Percentiles rank a stretch among this genome's conserved stretches.
Conservation (phyloP, 495 filamentous ascomycete genomes). For the Talaromyces nanjingensis region DNA sequence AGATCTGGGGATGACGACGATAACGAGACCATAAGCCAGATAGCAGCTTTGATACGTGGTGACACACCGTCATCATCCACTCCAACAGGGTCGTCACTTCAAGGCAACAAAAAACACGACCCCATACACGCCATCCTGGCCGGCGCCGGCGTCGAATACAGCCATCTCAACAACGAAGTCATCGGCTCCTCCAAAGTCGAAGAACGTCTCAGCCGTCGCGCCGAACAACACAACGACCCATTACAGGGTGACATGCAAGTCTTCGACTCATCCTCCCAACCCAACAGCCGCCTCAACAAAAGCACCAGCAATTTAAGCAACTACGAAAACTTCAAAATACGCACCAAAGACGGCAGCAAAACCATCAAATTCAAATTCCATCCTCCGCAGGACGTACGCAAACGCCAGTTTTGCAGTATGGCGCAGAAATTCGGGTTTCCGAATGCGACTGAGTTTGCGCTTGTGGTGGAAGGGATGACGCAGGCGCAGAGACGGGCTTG, state of each 20-base stretch:
- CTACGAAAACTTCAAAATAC: conserved; percentile 7
- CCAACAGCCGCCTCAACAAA: neutral
- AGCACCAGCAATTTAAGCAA: conserved; percentile 9
- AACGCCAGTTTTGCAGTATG: conserved; percentile 87
- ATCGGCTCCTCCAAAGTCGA: conserved; percentile 85
- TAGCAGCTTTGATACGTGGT: conserved; percentile 62
- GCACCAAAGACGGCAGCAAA: conserved; percentile 14
- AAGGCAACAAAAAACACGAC: conserved; percentile 49
- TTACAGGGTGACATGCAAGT: conserved; percentile 42
- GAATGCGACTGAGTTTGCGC: conserved; percentile 77
- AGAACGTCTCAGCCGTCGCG: conserved; percentile 66
- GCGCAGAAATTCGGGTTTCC: conserved; percentile 69
- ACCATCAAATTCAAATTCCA: conserved; percentile 60
- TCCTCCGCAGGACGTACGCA: conserved; percentile 67
- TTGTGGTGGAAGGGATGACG: conserved; percentile 90
- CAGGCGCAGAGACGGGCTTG: conserved; percentile 73
- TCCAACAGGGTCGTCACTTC: neutral
- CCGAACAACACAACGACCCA: conserved; percentile 53
- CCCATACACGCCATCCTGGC: conserved; percentile 85
- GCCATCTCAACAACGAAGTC: conserved; percentile 93
- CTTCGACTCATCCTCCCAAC: conserved; percentile 34
- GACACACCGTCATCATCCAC: conserved; percentile 22
- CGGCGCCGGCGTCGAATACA: conserved; percentile 86
- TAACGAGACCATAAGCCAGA: conserved; percentile 66
- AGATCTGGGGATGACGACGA: conserved; percentile 30